phyloP scores from a whole-genome alignment of 208 protist species.

The Herpetomonas samuelpessoai region DNA sequence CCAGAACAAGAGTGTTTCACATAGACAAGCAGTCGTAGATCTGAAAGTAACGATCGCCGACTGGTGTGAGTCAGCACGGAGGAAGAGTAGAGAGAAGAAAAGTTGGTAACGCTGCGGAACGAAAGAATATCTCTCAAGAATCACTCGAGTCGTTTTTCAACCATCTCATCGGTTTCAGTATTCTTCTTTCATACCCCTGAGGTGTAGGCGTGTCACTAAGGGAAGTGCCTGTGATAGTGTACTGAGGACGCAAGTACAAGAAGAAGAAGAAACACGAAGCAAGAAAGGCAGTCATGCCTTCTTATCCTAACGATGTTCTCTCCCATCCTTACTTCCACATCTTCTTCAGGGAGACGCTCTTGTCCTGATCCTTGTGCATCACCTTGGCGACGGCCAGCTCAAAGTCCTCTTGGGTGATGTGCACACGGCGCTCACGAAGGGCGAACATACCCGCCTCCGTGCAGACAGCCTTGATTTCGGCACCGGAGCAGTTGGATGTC shows the following conservation, averaged over 20 bases:
- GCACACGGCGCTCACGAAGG: constrained; percentile 98
- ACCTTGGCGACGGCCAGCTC: constrained; percentile 99
- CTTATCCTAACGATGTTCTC: constrained; percentile 9
- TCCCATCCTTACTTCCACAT: constrained; percentile 91
- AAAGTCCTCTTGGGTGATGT: constrained; percentile 99
- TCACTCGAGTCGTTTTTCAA: too few species aligned
- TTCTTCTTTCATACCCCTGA: too few species aligned
- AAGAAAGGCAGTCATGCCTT: constrained; percentile 5
- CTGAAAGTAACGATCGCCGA: too few species aligned
- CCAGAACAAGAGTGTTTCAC: too few species aligned
- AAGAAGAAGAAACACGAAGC: constrained; percentile 2
- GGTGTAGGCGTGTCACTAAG: too few species aligned
- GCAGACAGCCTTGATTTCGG: constrained; percentile 97
- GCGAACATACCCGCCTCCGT: constrained; percentile 99
- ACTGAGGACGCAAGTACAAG: constrained; percentile 3
- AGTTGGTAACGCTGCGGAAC: too few species aligned
- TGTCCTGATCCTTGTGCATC: constrained; percentile 98
- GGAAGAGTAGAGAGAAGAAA: too few species aligned
- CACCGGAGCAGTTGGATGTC: constrained; percentile 97
- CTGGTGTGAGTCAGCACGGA: too few species aligned
- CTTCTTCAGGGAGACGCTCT: constrained; percentile 97
- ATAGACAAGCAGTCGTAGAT: too few species aligned
- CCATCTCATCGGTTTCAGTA: too few species aligned
- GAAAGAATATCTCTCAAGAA: too few species aligned
- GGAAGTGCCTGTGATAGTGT: too few species aligned